Evolutionary conservation across 2,329 filamentous ascomycete genomes (phyloP).

Genomic region (Pyricularia sp.): DNA sequence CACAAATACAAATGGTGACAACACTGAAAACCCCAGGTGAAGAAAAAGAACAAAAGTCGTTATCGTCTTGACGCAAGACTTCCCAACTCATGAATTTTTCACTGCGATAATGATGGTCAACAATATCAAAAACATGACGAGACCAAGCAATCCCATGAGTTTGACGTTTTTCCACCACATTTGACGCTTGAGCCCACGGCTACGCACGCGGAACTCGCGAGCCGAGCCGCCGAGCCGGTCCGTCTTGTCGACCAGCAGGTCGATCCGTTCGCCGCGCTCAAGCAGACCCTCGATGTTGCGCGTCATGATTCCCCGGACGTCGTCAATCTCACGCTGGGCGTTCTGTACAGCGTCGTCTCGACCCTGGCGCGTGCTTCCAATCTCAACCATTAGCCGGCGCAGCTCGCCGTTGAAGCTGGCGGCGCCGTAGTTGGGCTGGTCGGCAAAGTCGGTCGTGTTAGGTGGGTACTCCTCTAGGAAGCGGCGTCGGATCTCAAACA

Average conservation of each 20-base stretch:
- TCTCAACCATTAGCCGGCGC: constrained; percentile 70
- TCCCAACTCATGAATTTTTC: constrained; percentile 29
- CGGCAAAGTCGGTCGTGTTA: constrained; percentile 59
- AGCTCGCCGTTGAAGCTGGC: constrained; percentile 78
- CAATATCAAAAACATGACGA: constrained; percentile 57
- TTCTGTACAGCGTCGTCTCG: constrained; percentile 75
- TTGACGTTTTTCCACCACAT: constrained; percentile 99
- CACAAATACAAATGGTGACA: background rate
- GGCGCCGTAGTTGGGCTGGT: constrained; percentile 81
- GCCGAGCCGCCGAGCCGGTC: constrained; percentile 83
- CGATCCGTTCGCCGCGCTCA: constrained; percentile 81
- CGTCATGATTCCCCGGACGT: constrained; percentile 87
- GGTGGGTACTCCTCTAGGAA: constrained; percentile 68
- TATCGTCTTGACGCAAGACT: background rate
- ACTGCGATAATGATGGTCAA: constrained; percentile 44
- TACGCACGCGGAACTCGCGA: constrained; percentile 81
- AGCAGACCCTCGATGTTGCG: constrained; percentile 83
- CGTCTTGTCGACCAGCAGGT: constrained; percentile 93
- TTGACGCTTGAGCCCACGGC: constrained; percentile 72
- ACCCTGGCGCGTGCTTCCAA: constrained; percentile 67
- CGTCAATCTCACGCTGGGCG: constrained; percentile 84
- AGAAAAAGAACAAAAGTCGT: background rate
- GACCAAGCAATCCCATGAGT: constrained; percentile 68
- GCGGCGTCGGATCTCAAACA: constrained; percentile 81
- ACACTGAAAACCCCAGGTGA: background rate